These are phyloP conservation scores for Kwoniella shivajii DNA, from an alignment of 1,284 basidiomycete species.

Conservation along the genomic window DNA sequence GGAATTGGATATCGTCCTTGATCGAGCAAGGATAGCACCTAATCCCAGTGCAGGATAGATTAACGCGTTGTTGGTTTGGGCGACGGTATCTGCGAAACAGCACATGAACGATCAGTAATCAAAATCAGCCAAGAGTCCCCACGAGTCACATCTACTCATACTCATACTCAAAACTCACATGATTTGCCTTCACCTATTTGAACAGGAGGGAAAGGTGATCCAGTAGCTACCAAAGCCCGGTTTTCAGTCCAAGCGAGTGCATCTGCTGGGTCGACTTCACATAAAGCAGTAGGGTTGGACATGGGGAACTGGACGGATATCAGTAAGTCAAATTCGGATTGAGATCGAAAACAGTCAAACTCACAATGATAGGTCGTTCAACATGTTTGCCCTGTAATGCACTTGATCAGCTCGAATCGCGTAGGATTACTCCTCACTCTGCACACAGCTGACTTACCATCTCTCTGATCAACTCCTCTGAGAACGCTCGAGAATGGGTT, in stretches of 20 bases:
- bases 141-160: background rate
- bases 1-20: conserved; percentile 66
- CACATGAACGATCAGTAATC: background rate
- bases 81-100: conserved; percentile 38
- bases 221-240: conserved; percentile 73
- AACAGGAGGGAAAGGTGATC: conserved; percentile 75
- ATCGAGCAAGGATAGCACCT: conserved; percentile 66
- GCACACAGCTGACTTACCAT: conserved; percentile 65
- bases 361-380: conserved; percentile 71
- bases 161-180: conserved; percentile 31
- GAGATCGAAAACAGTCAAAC: too few species aligned
- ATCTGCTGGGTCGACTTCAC: conserved; percentile 69
- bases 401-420: too few species aligned
- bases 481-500: conserved; percentile 77
- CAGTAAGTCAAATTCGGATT: background rate
- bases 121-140: background rate
- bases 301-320: conserved; percentile 61
- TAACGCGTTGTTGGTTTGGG: conserved; percentile 62
- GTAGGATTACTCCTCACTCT: too few species aligned
- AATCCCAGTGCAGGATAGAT: conserved; percentile 79
- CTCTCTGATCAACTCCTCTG: conserved; percentile 66
- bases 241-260: conserved; percentile 66
- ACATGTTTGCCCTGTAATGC: conserved; percentile 58
- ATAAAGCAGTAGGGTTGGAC: conserved; percentile 75
- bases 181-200: conserved; percentile 60